These are phyloP conservation scores for Fusarium anguioides DNA, from an alignment of 2,329 filamentous ascomycete species.

Conservation along the genomic window DNA sequence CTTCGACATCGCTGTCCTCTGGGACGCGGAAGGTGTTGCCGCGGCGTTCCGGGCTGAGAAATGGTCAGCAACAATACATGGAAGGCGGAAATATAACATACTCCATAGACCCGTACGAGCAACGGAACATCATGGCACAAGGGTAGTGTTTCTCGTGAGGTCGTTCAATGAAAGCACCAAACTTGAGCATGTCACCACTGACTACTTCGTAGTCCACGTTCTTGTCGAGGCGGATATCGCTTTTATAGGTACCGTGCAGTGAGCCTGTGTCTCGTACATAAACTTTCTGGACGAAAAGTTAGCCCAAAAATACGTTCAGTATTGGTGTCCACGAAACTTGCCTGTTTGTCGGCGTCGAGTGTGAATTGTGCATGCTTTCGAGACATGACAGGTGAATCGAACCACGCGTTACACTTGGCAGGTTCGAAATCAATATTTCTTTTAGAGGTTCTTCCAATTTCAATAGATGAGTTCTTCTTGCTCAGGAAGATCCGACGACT, in stretches of 20 bases:
- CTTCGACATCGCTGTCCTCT: constrained; percentile 54
- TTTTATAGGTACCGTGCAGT: constrained; percentile 65
- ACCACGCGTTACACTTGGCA: constrained; percentile 69
- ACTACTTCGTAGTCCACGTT: constrained; percentile 32
- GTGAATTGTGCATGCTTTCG: constrained; percentile 70
- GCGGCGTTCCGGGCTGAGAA: constrained; percentile 41
- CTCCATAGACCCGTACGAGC: constrained; percentile 46
- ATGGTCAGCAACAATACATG: constrained; percentile 22
- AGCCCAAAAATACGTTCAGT: constrained; percentile 7
- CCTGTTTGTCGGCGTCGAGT: constrained; percentile 58
- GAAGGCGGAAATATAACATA: constrained; percentile 19
- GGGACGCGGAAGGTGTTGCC: constrained; percentile 55
- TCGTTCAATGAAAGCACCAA: constrained; percentile 52
- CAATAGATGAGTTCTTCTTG: constrained; percentile 43
- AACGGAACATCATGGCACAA: constrained; percentile 50
- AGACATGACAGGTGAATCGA: constrained; percentile 79
- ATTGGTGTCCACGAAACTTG: constrained; percentile 44
- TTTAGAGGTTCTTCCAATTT: constrained; percentile 60
- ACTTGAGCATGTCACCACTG: constrained; percentile 50
- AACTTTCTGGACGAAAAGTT: constrained; percentile 53
- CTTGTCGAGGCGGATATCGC: constrained; percentile 44
- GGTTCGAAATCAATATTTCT: constrained; percentile 49
- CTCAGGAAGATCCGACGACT: constrained; percentile 49
- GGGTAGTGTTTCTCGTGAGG: constrained; percentile 52
- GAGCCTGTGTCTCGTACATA: constrained; percentile 60